These are phyloP conservation scores for Penicillium angulare DNA, from an alignment of 495 filamentous ascomycete species.

Conservation along the genomic window DNA sequence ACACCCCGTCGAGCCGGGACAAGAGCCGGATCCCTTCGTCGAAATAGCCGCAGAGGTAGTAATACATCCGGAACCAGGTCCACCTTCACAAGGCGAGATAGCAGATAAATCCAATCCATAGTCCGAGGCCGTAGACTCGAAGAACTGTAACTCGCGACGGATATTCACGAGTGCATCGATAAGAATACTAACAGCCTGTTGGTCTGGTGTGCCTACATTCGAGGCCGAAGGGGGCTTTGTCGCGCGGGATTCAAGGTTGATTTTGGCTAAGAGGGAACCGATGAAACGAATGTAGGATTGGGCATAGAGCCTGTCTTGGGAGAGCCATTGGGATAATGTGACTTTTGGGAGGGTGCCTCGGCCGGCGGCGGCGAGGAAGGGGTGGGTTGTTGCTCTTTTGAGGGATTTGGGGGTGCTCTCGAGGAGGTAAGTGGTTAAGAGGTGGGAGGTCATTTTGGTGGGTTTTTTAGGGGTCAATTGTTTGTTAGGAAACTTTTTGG, in stretches of 20 bases:
- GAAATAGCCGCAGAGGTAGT: constrained; percentile 19
- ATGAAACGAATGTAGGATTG: constrained; percentile 71
- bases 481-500: not conserved
- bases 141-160: constrained; percentile 64
- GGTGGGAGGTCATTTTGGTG: constrained; percentile 23
- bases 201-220: too few species aligned
- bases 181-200: constrained; percentile 57
- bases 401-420: constrained; percentile 35
- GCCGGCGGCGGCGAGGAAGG: constrained; percentile 68
- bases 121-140: constrained; percentile 60
- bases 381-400: constrained; percentile 58
- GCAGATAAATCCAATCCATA: constrained; percentile 58
- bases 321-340: constrained; percentile 64
- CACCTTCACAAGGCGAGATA: constrained; percentile 28
- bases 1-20: constrained; percentile 18
- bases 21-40: constrained; percentile 17
- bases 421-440: constrained; percentile 32
- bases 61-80: constrained; percentile 11
- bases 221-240: constrained; percentile 13
- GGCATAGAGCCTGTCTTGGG: constrained; percentile 73
- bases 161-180: constrained; percentile 65
- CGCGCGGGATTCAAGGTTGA: constrained; percentile 53
- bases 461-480: not conserved
- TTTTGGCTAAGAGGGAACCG: constrained; percentile 61
- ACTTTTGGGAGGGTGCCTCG: constrained; percentile 56